Evolutionary conservation across 2,329 filamentous ascomycete species (phyloP), one percentile per base, ranked within the genome.

Genomic region (Verticillium longisporum): DNA sequence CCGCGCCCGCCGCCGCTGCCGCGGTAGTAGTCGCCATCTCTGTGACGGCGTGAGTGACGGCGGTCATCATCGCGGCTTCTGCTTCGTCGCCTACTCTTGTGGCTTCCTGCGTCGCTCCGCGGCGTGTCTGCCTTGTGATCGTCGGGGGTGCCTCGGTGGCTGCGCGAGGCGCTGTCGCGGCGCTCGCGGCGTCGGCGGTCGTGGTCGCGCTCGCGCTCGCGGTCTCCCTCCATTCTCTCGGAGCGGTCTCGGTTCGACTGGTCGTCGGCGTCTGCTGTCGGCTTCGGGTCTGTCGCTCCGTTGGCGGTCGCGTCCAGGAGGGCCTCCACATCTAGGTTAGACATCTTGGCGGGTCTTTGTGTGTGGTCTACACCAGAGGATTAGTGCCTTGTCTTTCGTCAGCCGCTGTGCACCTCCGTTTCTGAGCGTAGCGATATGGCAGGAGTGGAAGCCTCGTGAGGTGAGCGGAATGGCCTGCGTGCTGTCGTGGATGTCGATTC

Each of bases 241-340:
- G 62, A 61, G 57, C 79, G 77, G 61, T 84, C 84, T 66, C 80
- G 86, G 65, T 82, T 80, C 10, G 45, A n/a, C 61, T 83, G 81
- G 69, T 87, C 84, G 65, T 86, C 83, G 65, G 85, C 84, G 66
- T 78, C 72, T 61, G 76, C 73, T 65, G 74, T 68, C 64, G 69
- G 71, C 63, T 79, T 79, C 69, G 80, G 79, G 60, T 83, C 78
- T 60, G 79, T 77, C 63, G 80, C 77, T 66, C 82, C 80, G 72
- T 87, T 88, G 59, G 90, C 91, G 65, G 90, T 91, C 58, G 90
- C 91, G 76, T 97, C 92, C 68, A 97, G 87, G 66, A 97, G 84
- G 67, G 92, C 91, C 81, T 97, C 93, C 69, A 97, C 91, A 72
- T 96, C 92, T 68, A 83, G 73, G 61, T 75, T 78, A 59, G 79